phyloP scores from a whole-genome alignment of 2,329 filamentous ascomycete species.

The Fusarium mangiferae region DNA sequence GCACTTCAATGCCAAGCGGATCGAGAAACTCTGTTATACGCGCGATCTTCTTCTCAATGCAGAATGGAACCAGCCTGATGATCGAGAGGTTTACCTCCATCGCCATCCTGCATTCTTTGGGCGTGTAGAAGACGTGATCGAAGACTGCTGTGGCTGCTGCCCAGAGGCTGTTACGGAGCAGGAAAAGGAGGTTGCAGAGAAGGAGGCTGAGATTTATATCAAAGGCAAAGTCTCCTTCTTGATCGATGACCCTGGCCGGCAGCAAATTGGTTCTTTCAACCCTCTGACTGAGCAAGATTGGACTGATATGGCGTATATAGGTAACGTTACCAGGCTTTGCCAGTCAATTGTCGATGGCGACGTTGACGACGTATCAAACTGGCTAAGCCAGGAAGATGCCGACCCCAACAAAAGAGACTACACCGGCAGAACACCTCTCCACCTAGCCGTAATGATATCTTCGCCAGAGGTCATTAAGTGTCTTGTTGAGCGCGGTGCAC shows the following conservation, averaged over 20 bases:
- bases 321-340: conserved; percentile 80
- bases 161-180: conserved; percentile 75
- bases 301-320: conserved; percentile 92
- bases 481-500: conserved; percentile 77
- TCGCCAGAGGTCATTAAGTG: conserved; percentile 75
- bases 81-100: conserved; percentile 81
- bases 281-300: conserved; percentile 84
- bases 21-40: conserved; percentile 84
- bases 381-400: conserved; percentile 73
- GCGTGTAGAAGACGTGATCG: conserved; percentile 75
- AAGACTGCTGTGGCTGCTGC: conserved; percentile 85
- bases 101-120: conserved; percentile 90
- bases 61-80: conserved; percentile 83
- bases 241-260: conserved; percentile 83
- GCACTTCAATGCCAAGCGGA: conserved; percentile 72
- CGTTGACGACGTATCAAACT: conserved; percentile 75
- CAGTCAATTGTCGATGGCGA: conserved; percentile 84
- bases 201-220: conserved; percentile 80
- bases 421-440: conserved; percentile 81
- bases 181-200: conserved; percentile 75
- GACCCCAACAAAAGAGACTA: conserved; percentile 81
- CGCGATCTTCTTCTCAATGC: conserved; percentile 85
- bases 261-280: conserved; percentile 77
- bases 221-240: conserved; percentile 79
- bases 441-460: conserved; percentile 77